Evolutionary conservation across 768 basidiomycete genomes (phyloP).

Genomic region (Chlorophyllum brunneum): DNA sequence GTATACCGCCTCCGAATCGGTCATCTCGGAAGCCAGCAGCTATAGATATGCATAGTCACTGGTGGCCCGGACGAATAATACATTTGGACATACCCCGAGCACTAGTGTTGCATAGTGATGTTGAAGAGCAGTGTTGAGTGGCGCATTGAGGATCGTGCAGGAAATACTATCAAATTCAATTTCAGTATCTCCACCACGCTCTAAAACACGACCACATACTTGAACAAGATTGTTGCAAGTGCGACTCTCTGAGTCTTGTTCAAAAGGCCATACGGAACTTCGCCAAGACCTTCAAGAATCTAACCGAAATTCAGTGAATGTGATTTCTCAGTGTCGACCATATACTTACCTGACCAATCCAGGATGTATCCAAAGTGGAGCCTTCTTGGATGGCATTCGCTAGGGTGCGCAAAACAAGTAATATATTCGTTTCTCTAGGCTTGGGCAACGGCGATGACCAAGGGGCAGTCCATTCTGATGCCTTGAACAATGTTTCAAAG

Average conservation of each 20-base stretch:
- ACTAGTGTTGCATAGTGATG: conserved; percentile 41
- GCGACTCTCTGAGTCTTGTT: conserved; percentile 74
- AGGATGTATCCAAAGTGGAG: conserved; percentile 37
- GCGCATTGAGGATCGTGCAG: conserved; percentile 45
- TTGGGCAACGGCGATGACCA: conserved; percentile 61
- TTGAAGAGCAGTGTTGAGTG: conserved; percentile 35
- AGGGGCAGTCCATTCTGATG: conserved; percentile 59
- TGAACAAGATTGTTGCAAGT: conserved; percentile 79
- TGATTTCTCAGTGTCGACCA: conserved; percentile 2
- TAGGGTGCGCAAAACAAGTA: conserved; percentile 74
- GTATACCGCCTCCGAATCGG: conserved; percentile 68
- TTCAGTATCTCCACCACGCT: background rate
- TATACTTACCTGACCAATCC: conserved; percentile 48
- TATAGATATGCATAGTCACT: conserved; percentile 18
- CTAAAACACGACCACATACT: conserved; percentile 51
- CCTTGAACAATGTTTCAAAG: conserved; percentile 60
- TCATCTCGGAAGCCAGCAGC: conserved; percentile 46
- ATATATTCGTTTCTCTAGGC: conserved; percentile 77
- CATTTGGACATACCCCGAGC: conserved; percentile 36
- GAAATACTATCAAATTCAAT: conserved; percentile 50
- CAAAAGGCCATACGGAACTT: conserved; percentile 49
- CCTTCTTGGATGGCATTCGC: conserved; percentile 75
- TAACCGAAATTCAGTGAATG: conserved; percentile 22
- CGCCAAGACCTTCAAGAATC: conserved; percentile 52
- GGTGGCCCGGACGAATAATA: background rate